Evolutionary conservation across 2,329 filamentous ascomycete genomes (phyloP).

Genomic region (Periconia sp.): DNA sequence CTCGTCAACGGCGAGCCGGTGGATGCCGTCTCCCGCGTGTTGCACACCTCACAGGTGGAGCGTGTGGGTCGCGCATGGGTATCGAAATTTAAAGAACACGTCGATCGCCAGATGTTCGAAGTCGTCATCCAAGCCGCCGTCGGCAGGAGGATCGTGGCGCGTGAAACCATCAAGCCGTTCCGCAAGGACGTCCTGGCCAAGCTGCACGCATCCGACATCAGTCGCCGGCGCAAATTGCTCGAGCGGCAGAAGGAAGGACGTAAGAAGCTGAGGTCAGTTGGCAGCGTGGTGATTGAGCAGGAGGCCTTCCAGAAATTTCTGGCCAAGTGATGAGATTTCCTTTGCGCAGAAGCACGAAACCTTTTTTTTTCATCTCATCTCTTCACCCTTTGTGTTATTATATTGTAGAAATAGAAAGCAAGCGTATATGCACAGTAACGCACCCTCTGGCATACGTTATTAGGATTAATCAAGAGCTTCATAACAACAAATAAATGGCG

Average conservation of each 20-base stretch:
- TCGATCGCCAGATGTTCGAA: slow-evolving; percentile 96
- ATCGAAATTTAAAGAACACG: slow-evolving; percentile 93
- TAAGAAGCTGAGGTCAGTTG: slow-evolving; percentile 78
- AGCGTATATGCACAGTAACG: too few species aligned
- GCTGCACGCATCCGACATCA: slow-evolving; percentile 87
- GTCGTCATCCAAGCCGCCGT: slow-evolving; percentile 90
- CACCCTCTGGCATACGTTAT: too few species aligned
- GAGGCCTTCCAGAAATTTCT: slow-evolving; percentile 94
- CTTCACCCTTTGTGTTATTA: too few species aligned
- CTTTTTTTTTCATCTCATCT: too few species aligned
- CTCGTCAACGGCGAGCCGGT: slow-evolving; percentile 92
- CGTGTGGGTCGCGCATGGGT: slow-evolving; percentile 86
- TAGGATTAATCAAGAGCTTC: too few species aligned
- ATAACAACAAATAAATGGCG: too few species aligned
- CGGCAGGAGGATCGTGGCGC: slow-evolving; percentile 78
- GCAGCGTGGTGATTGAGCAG: slow-evolving; percentile 95
- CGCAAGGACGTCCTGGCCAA: slow-evolving; percentile 93
- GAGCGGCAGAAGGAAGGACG: slow-evolving; percentile 97
- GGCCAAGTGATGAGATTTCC: slow-evolving; percentile 58
- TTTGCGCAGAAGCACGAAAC: neutral
- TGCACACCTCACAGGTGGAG: slow-evolving; percentile 80
- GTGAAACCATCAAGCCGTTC: slow-evolving; percentile 95
- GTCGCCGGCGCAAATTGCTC: slow-evolving; percentile 78
- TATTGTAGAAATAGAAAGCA: too few species aligned
- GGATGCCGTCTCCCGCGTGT: slow-evolving; percentile 88